phyloP scores from a whole-genome alignment of 768 basidiomycete genomes.

The Coprinopsis strossmayeri region DNA sequence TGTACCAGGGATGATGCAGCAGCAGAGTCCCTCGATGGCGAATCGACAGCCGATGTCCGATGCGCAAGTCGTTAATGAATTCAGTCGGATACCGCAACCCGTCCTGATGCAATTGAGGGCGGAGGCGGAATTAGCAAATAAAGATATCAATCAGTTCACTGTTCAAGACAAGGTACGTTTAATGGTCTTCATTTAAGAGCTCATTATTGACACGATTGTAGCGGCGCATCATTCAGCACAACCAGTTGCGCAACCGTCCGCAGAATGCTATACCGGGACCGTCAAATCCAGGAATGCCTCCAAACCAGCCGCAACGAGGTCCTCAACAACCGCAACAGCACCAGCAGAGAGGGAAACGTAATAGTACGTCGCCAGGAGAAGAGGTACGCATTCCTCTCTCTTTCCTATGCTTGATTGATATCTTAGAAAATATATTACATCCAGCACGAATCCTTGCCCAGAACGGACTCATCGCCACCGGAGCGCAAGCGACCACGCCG shows the following conservation, averaged over 20 bases:
- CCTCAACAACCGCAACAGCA: conserved; percentile 28
- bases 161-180: conserved; percentile 55
- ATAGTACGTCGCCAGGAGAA: conserved; percentile 57
- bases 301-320: conserved; percentile 16
- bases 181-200: conserved; percentile 5
- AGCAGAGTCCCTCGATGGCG: conserved; percentile 53
- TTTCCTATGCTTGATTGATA: background rate
- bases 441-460: conserved; percentile 42
- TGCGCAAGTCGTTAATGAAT: conserved; percentile 9
- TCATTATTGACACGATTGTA: conserved; percentile 14
- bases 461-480: conserved; percentile 50
- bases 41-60: conserved; percentile 26
- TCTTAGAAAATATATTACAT: background rate
- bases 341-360: conserved; percentile 38
- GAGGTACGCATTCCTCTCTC: conserved; percentile 32
- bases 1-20: conserved; percentile 39
- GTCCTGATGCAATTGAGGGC: conserved; percentile 29
- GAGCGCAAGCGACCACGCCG: conserved; percentile 47
- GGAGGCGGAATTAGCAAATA: conserved; percentile 39
- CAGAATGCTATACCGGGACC: conserved; percentile 35
- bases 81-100: conserved; percentile 28
- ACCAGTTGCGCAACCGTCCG: conserved; percentile 8
- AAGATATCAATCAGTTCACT: conserved; percentile 36
- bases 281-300: conserved; percentile 28
- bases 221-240: conserved; percentile 27